phyloP scores from a whole-genome alignment of 352 stramenopile species.

The Globisporangium recalcitrans region DNA sequence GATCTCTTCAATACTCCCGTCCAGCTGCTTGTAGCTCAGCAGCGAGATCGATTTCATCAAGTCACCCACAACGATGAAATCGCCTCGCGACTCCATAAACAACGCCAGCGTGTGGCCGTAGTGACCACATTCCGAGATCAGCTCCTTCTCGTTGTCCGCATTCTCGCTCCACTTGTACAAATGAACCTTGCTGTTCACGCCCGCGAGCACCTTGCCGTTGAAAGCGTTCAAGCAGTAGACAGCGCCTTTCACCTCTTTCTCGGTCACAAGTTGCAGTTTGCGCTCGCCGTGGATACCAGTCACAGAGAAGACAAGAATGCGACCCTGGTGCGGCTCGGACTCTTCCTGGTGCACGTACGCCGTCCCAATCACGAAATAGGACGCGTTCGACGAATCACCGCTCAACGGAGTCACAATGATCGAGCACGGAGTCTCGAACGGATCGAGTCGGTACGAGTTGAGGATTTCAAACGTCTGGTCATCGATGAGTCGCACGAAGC shows the following conservation, averaged over 20 bases:
- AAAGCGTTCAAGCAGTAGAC: slow-evolving; percentile 95
- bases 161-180: slow-evolving; percentile 91
- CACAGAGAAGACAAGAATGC: slow-evolving; percentile 92
- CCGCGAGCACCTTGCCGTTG: slow-evolving; percentile 90
- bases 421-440: slow-evolving; percentile 85
- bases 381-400: slow-evolving; percentile 65
- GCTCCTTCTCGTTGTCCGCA: slow-evolving; percentile 85
- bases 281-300: slow-evolving; percentile 72
- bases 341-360: slow-evolving; percentile 94
- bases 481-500: slow-evolving; percentile 93
- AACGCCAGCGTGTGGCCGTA: slow-evolving; percentile 94
- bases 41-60: slow-evolving; percentile 97
- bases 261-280: slow-evolving; percentile 86
- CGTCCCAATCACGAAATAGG: slow-evolving; percentile 86
- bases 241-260: slow-evolving; percentile 92
- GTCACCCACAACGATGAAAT: slow-evolving; percentile 95
- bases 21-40: slow-evolving; percentile 91
- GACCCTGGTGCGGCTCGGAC: slow-evolving; percentile 92
- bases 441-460: slow-evolving; percentile 83
- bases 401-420: slow-evolving; percentile 75
- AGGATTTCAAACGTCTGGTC: slow-evolving; percentile 95
- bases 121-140: slow-evolving; percentile 91
- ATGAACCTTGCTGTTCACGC: slow-evolving; percentile 94
- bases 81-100: slow-evolving; percentile 92
- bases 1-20: slow-evolving; percentile 92